These are phyloP conservation scores for Dipodascopsis uninucleata DNA, from an alignment of 805 yeast species.

Conservation along the genomic window DNA sequence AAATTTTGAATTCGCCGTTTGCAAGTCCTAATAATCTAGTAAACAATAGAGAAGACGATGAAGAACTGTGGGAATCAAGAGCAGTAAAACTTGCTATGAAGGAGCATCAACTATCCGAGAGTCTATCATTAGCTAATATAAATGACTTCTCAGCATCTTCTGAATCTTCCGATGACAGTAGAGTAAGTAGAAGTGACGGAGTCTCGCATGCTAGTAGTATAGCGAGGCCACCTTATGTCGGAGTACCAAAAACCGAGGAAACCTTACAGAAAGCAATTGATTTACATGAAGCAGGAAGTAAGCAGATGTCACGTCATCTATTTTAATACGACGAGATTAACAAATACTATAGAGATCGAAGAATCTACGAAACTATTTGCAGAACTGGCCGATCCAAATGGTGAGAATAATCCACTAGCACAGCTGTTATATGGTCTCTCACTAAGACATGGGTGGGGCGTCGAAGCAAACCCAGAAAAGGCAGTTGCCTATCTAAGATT, in stretches of 20 bases:
- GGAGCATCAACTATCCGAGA: background rate
- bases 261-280: conserved; percentile 33
- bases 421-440: conserved; percentile 35
- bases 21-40: background rate
- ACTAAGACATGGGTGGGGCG: conserved; percentile 37
- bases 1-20: conserved; percentile 3
- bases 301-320: too few relatives aligned
- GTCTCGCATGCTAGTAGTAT: background rate
- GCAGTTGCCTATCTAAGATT: conserved; percentile 31
- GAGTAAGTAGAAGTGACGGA: conserved; percentile 3
- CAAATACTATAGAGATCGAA: conserved; percentile 16
- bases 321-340: background rate
- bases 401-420: conserved; percentile 31
- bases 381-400: conserved; percentile 31
- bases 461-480: conserved; percentile 19
- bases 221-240: background rate
- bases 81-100: conserved; percentile 15
- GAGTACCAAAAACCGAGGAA: conserved; percentile 15
- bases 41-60: background rate
- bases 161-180: background rate
- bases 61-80: conserved; percentile 11
- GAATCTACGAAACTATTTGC: conserved; percentile 24
- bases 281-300: conserved; percentile 30
- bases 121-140: background rate
- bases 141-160: background rate